These are phyloP conservation scores for Eragrostis nindensis DNA, from an alignment of 176 grass and related monocot species.

Conservation along the genomic window DNA sequence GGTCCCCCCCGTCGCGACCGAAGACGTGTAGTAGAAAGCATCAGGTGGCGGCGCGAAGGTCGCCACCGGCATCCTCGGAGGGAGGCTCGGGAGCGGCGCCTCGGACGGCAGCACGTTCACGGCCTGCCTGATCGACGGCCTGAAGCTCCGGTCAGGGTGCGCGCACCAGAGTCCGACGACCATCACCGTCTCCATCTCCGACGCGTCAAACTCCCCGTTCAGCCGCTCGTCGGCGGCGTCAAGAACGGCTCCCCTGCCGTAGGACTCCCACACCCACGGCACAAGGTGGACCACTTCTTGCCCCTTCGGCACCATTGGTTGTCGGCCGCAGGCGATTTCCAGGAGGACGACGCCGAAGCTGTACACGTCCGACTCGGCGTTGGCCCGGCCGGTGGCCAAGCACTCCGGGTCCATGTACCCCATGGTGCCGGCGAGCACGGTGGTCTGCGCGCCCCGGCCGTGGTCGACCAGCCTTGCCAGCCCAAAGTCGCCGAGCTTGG, in stretches of 20 bases:
- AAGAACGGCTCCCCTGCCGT: constrained; percentile 23
- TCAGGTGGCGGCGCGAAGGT: not conserved
- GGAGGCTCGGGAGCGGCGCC: not conserved
- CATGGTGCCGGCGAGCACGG: constrained; percentile 33
- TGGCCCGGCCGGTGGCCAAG: constrained; percentile 7
- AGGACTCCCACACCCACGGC: constrained; percentile 32
- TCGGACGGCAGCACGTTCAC: not conserved
- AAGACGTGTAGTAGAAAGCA: constrained; percentile 1
- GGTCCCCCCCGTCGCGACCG: no score
- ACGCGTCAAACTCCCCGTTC: not conserved
- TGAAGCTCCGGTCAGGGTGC: not conserved
- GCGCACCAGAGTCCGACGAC: constrained; percentile 44
- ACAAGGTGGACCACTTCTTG: not conserved
- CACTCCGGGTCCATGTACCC: constrained; percentile 45
- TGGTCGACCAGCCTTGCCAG: constrained; percentile 46
- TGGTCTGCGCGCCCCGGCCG: not conserved
- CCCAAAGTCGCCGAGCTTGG: constrained; percentile 54
- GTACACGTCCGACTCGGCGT: constrained; percentile 48
- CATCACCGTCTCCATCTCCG: constrained; percentile 50
- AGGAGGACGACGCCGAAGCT: constrained; percentile 56
- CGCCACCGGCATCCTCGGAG: not conserved
- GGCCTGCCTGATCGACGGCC: not conserved
- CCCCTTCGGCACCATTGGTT: not conserved
- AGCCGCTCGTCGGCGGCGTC: constrained; percentile 41
- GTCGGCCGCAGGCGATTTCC: constrained; percentile 37